A percentile compares a stretch with the other conserved stretches of the same genome.
These are phyloP conservation scores for Beauveria bassiana DNA, from an alignment of 2,329 filamentous ascomycete species.

Conservation along the genomic window DNA sequence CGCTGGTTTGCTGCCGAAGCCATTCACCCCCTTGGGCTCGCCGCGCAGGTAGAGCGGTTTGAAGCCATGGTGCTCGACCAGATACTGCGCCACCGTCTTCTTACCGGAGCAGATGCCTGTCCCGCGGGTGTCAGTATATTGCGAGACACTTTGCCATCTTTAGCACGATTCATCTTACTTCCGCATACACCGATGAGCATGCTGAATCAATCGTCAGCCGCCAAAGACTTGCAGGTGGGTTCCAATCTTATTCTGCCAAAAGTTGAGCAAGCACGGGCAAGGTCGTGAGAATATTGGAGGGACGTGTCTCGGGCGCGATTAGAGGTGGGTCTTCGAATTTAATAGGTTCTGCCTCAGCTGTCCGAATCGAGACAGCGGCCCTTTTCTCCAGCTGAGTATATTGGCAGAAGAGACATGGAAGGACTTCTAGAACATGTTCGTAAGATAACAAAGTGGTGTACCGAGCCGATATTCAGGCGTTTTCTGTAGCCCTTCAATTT, in stretches of 20 bases:
- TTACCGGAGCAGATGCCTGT: conserved; percentile 90
- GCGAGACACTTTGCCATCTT: background rate
- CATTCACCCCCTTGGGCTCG: background rate
- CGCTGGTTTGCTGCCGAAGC: background rate
- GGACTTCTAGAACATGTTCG: too few relatives aligned
- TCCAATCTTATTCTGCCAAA: background rate
- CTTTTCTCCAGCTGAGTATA: background rate
- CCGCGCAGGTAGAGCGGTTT: conserved; percentile 55
- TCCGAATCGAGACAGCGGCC: background rate
- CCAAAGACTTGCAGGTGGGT: background rate
- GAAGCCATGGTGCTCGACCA: conserved; percentile 79
- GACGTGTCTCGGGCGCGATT: conserved; percentile 9
- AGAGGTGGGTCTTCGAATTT: conserved; percentile 8
- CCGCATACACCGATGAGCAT: conserved; percentile 77
- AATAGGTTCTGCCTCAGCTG: background rate
- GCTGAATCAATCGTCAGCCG: conserved; percentile 14
- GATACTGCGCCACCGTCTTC: conserved; percentile 78
- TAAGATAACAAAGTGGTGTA: too few relatives aligned
- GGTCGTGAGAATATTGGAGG: background rate
- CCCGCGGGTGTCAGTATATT: background rate
- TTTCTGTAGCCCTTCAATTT: too few relatives aligned
- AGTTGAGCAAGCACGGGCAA: background rate
- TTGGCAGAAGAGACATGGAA: background rate
- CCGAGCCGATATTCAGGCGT: too few relatives aligned
- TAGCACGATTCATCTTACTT: conserved; percentile 37